These are phyloP conservation scores for Hypoxylon crocopeplum DNA, from an alignment of 495 filamentous ascomycete genomes.

Conservation along the genomic window DNA sequence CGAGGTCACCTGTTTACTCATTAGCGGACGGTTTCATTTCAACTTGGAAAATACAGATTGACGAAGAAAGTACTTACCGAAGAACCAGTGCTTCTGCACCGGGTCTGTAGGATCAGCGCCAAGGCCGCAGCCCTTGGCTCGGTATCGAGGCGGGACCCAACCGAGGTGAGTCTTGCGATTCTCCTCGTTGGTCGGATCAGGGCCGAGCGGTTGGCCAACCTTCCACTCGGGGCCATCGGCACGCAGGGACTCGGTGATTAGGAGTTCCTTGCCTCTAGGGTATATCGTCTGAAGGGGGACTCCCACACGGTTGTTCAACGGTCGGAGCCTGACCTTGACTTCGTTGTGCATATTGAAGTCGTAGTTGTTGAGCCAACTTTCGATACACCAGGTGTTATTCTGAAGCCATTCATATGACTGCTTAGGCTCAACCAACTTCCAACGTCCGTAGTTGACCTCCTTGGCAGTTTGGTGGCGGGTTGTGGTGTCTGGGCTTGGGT, in stretches of 20 bases:
- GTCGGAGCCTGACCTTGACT: not conserved
- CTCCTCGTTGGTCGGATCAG: not conserved
- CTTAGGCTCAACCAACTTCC: not conserved
- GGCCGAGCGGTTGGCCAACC: not conserved
- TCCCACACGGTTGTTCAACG: not conserved
- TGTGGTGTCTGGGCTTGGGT: no score
- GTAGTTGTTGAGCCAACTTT: not conserved
- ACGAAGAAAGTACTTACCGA: not conserved
- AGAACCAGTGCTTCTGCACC: conserved; percentile 5
- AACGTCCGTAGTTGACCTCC: not conserved
- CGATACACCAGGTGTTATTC: not conserved
- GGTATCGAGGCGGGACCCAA: not conserved
- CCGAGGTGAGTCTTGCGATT: not conserved
- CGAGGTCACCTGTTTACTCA: not conserved
- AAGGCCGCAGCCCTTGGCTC: not conserved
- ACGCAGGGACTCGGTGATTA: not conserved
- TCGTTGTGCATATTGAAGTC: not conserved
- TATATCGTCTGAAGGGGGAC: not conserved
- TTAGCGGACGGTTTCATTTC: no score
- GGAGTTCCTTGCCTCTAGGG: not conserved
- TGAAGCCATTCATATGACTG: not conserved
- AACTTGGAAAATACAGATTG: no score
- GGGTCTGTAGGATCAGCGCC: not conserved
- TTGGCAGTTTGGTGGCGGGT: no score
- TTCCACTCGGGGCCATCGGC: not conserved